Conservation (phyloP, 345 rosid genomes). For the Bruguiera sexangula region DNA sequence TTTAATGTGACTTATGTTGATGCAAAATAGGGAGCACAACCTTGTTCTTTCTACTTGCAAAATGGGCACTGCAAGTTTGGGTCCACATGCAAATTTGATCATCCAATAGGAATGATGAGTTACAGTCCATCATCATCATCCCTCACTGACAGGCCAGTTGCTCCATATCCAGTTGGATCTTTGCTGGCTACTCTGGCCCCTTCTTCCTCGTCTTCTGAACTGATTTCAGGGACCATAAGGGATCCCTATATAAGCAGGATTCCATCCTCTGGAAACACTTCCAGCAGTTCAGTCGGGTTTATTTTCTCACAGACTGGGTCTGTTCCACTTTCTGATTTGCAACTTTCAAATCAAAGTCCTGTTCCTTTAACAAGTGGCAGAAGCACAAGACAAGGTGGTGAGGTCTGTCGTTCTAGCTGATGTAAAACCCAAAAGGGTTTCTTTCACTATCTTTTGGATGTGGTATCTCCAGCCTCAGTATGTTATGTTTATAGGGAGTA, state of each 20-base stretch:
- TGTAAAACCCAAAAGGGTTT: slow-evolving; percentile 14
- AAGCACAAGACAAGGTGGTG: slow-evolving; percentile 61
- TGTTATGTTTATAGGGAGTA: slow-evolving; percentile 33
- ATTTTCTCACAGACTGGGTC: slow-evolving; percentile 66
- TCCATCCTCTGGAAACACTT: slow-evolving; percentile 47
- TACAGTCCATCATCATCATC: slow-evolving; percentile 24
- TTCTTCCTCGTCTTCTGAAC: slow-evolving; percentile 22
- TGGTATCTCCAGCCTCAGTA: slow-evolving; percentile 15
- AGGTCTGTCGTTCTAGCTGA: slow-evolving; percentile 69
- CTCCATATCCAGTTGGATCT: slow-evolving; percentile 26
- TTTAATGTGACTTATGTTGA: not conserved
- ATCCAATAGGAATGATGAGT: slow-evolving; percentile 24
- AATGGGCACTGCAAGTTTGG: slow-evolving; percentile 30
- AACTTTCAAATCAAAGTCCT: slow-evolving; percentile 63
- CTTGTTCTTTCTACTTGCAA: slow-evolving; percentile 25
- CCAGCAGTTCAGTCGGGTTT: slow-evolving; percentile 65
- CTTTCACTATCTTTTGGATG: slow-evolving; percentile 20
- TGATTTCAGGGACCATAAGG: slow-evolving; percentile 12
- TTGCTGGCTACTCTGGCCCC: slow-evolving; percentile 22
- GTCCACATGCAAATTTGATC: slow-evolving; percentile 31
- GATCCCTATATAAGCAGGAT: slow-evolving; percentile 21
- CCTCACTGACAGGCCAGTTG: slow-evolving; percentile 22
- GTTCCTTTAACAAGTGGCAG: slow-evolving; percentile 65
- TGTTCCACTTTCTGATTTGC: slow-evolving; percentile 60
- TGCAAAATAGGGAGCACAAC: slow-evolving; percentile 21